Evolutionary conservation across 768 basidiomycete genomes (phyloP).

Genomic region (Trametes coccinea): DNA sequence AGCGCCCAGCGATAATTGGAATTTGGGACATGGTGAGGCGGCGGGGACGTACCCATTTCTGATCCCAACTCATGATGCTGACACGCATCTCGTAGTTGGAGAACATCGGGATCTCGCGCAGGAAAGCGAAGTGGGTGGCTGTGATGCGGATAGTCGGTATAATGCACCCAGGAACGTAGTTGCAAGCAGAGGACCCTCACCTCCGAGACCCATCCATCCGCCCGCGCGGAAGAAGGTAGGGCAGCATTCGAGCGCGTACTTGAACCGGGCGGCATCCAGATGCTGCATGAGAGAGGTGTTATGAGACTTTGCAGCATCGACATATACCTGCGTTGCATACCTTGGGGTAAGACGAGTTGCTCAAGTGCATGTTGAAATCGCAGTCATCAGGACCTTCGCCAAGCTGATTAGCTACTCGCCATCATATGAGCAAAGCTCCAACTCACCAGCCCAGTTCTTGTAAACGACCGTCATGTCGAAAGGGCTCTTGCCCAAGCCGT

Average conservation of each 20-base stretch:
- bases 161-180: not conserved
- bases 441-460: conserved; percentile 59
- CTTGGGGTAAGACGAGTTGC: conserved; percentile 82
- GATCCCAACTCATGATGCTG: conserved; percentile 63
- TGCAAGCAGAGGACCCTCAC: conserved; percentile 19
- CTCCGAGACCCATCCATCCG: conserved; percentile 62
- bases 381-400: conserved; percentile 64
- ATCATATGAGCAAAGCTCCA: not conserved
- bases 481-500: conserved; percentile 55
- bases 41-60: conserved; percentile 68
- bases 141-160: not conserved
- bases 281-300: conserved; percentile 21
- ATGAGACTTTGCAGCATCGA: too few relatives aligned
- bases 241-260: conserved; percentile 49
- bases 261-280: conserved; percentile 43
- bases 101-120: conserved; percentile 70
- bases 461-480: conserved; percentile 46
- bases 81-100: conserved; percentile 61
- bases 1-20: not conserved
- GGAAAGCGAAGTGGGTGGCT: conserved; percentile 70
- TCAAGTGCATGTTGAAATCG: conserved; percentile 74
- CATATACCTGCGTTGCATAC: conserved; percentile 32
- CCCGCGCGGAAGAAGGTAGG: conserved; percentile 59
- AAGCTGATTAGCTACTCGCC: not conserved
- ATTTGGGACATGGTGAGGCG: not conserved